phyloP scores from a whole-genome alignment of 768 basidiomycete genomes.

The Agrocybe pediades region DNA sequence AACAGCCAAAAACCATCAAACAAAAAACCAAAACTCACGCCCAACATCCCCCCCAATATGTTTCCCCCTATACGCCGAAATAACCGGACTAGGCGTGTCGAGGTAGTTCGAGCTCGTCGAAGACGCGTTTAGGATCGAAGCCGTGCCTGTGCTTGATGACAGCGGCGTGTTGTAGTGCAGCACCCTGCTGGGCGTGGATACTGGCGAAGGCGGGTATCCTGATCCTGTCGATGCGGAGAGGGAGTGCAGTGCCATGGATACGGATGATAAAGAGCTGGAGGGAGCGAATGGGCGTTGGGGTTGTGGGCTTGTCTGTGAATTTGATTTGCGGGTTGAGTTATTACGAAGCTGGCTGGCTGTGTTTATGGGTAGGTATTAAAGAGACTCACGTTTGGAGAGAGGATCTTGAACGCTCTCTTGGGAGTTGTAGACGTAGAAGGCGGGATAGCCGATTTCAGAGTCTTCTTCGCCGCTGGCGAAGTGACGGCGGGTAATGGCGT shows the following conservation, averaged over 20 bases:
- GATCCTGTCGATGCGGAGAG: constrained; percentile 2
- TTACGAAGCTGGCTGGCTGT: background rate
- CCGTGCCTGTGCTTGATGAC: constrained; percentile 30
- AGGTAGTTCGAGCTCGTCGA: constrained; percentile 35
- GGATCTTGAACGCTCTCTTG: constrained; percentile 36
- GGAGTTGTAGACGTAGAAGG: constrained; percentile 28
- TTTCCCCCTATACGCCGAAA: constrained; percentile 45
- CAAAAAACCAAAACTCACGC: constrained; percentile 29
- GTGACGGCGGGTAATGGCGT: constrained; percentile 31
- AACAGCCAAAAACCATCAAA: background rate
- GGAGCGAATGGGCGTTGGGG: constrained; percentile 45
- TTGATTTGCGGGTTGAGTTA: background rate
- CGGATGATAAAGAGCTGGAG: constrained; percentile 31
- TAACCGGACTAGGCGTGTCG: constrained; percentile 41
- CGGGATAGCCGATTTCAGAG: constrained; percentile 15
- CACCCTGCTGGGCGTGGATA: constrained; percentile 41
- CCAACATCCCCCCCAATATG: constrained; percentile 35
- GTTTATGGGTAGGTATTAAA: background rate
- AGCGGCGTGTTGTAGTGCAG: constrained; percentile 35
- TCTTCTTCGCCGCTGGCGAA: constrained; percentile 32
- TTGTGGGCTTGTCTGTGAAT: constrained; percentile 38
- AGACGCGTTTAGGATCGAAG: constrained; percentile 13
- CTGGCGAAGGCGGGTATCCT: constrained; percentile 37
- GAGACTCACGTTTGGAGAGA: constrained; percentile 45
- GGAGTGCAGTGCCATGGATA: constrained; percentile 19